Conservation (phyloP, 148 eudicot species). For the Rheum nobile region DNA sequence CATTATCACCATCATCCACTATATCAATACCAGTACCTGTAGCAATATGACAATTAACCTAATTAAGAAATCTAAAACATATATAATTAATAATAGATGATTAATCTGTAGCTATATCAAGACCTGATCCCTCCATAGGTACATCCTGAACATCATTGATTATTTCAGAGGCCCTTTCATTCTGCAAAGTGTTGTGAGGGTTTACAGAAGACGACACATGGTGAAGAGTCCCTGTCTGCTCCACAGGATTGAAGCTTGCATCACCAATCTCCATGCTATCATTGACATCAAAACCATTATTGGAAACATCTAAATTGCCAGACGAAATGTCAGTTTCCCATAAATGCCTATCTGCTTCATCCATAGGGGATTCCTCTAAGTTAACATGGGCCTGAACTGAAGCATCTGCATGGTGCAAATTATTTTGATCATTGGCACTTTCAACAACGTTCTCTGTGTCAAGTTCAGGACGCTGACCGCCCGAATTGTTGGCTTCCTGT, state of each 20-base stretch:
- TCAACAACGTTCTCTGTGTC: conserved; percentile 24
- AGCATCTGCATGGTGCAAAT: conserved; percentile 23
- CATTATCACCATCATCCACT: conserved; percentile 39
- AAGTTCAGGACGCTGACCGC: conserved; percentile 27
- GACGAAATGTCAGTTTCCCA: conserved; percentile 26
- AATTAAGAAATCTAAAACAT: conserved; percentile 16
- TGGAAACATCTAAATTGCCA: conserved; percentile 15
- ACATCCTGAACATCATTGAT: conserved; percentile 17
- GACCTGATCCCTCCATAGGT: conserved; percentile 28
- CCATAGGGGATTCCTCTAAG: conserved; percentile 17
- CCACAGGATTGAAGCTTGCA: conserved; percentile 29
- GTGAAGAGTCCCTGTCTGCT: conserved; percentile 21
- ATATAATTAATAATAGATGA: conserved; percentile 26
- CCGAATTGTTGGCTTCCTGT: conserved; percentile 12
- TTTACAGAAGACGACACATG: conserved; percentile 13
- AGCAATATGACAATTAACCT: conserved; percentile 29
- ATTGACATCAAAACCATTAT: conserved; percentile 15
- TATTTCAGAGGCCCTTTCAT: conserved; percentile 18
- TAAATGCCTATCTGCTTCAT: conserved; percentile 21
- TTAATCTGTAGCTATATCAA: conserved; percentile 19
- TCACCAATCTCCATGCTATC: conserved; percentile 52
- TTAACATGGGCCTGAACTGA: conserved; percentile 19
- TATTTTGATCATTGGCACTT: conserved; percentile 21
- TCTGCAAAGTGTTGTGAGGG: conserved; percentile 14
- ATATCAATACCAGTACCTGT: conserved; percentile 33